A percentile compares a stretch with the other conserved stretches of the same genome.
Evolutionary conservation across 768 basidiomycete species (phyloP).

Genomic region (Leccinellum rugosiceps): DNA sequence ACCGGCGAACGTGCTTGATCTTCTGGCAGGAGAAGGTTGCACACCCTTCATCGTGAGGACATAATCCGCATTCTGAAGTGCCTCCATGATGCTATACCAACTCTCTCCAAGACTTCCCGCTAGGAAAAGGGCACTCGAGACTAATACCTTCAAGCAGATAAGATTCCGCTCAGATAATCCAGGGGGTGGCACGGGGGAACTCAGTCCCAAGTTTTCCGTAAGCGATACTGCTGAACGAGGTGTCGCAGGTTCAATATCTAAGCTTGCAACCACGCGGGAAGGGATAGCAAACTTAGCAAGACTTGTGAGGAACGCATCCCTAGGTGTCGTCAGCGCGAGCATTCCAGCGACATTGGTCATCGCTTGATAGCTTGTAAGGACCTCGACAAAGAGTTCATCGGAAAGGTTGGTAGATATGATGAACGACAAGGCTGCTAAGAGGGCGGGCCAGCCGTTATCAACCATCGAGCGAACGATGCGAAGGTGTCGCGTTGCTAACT

Average conservation of each 20-base stretch:
- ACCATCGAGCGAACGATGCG: constrained; percentile 72
- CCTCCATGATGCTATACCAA: constrained; percentile 90
- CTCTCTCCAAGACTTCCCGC: constrained; percentile 84
- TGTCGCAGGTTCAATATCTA: constrained; percentile 57
- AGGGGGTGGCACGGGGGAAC: constrained; percentile 53
- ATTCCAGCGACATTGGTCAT: constrained; percentile 88
- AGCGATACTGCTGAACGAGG: constrained; percentile 57
- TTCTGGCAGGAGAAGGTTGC: constrained; percentile 28
- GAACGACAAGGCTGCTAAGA: constrained; percentile 88
- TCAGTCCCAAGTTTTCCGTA: constrained; percentile 67
- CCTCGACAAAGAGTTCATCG: constrained; percentile 87
- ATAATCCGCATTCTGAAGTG: constrained; percentile 92
- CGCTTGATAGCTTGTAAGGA: constrained; percentile 76
- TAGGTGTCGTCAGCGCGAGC: constrained; percentile 79
- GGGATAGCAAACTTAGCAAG: constrained; percentile 95
- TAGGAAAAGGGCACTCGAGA: constrained; percentile 74
- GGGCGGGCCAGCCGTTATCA: constrained; percentile 86
- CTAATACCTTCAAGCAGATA: constrained; percentile 81
- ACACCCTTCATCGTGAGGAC: constrained; percentile 68
- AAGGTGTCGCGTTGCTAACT: constrained; percentile 55
- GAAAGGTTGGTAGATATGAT: constrained; percentile 88
- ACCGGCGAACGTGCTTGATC: constrained; percentile 32
- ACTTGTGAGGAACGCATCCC: constrained; percentile 89
- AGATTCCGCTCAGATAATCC: constrained; percentile 87
- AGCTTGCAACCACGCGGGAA: constrained; percentile 77